These are phyloP conservation scores for Alternaria metachromatica DNA, from an alignment of 2,329 filamentous ascomycete genomes.

Conservation along the genomic window DNA sequence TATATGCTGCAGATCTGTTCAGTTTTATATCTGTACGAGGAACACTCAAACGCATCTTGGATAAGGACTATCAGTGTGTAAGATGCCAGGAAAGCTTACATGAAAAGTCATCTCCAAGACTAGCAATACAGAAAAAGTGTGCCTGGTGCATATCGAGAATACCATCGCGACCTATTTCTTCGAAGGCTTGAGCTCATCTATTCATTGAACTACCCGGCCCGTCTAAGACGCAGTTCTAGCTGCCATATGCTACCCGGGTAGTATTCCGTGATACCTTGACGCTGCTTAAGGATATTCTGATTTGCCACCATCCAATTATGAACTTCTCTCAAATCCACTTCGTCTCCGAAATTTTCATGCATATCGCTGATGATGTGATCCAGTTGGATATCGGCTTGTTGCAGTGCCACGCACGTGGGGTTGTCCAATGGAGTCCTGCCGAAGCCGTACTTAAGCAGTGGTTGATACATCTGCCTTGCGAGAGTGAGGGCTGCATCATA, in stretches of 20 bases:
- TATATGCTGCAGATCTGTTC: neutral
- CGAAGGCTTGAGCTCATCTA: neutral
- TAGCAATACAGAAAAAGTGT: neutral
- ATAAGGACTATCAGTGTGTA: accelerated
- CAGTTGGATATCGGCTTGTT: neutral
- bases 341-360: neutral
- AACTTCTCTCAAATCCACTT: neutral
- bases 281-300: too few relatives aligned
- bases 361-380: accelerated
- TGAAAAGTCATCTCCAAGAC: neutral
- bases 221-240: too few relatives aligned
- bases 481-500: neutral
- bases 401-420: too few relatives aligned
- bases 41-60: neutral
- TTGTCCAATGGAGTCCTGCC: too few relatives aligned
- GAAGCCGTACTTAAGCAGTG: too few relatives aligned
- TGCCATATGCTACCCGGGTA: too few relatives aligned
- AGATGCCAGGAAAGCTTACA: neutral
- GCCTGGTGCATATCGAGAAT: neutral
- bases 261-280: too few relatives aligned
- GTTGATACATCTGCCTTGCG: accelerated
- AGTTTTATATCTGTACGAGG: neutral
- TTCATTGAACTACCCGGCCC: too few relatives aligned
- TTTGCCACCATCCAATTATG: too few relatives aligned
- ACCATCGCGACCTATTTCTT: neutral